Percentiles rank a stretch among this genome's conserved stretches.
These are phyloP conservation scores for Volutella citrinella DNA, from an alignment of 2,329 filamentous ascomycete genomes.

Conservation along the genomic window DNA sequence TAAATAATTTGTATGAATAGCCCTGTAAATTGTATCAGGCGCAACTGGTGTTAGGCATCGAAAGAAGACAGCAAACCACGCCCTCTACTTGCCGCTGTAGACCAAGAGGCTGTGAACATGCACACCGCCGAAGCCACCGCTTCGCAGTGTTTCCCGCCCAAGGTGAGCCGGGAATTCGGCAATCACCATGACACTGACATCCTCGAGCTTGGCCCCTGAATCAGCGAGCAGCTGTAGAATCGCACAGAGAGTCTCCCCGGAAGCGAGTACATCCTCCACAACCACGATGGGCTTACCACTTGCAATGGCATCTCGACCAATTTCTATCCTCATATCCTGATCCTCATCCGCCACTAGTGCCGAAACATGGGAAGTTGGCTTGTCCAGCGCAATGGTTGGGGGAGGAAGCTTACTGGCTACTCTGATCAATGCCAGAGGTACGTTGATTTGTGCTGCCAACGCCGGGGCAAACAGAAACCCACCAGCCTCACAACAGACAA, in stretches of 20 bases:
- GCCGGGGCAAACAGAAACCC: constrained; percentile 54
- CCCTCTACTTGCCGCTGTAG: too few species aligned
- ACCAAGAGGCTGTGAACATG: constrained; percentile 52
- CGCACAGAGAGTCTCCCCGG: constrained; percentile 52
- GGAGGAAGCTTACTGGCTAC: constrained; percentile 57
- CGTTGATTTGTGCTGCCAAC: constrained; percentile 38
- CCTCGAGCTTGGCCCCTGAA: constrained; percentile 37
- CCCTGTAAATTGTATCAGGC: too few species aligned
- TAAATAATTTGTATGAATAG: too few species aligned
- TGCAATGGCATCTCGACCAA: constrained; percentile 41
- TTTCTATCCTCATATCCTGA: constrained; percentile 44
- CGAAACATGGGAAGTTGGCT: constrained; percentile 52
- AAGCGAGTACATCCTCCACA: constrained; percentile 59
- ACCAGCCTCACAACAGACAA: constrained; percentile 56
- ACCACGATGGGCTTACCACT: constrained; percentile 43
- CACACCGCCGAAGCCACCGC: constrained; percentile 47
- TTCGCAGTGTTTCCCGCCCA: constrained; percentile 45
- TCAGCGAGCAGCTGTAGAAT: constrained; percentile 46
- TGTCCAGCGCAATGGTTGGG: constrained; percentile 48
- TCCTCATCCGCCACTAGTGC: constrained; percentile 28
- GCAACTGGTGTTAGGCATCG: too few species aligned
- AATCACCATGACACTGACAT: constrained; percentile 49
- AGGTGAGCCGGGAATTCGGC: constrained; percentile 56
- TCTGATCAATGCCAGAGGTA: constrained; percentile 50
- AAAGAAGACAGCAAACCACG: too few species aligned